Conservation (phyloP, 768 basidiomycete species). For the Mycena epipterygia region DNA sequence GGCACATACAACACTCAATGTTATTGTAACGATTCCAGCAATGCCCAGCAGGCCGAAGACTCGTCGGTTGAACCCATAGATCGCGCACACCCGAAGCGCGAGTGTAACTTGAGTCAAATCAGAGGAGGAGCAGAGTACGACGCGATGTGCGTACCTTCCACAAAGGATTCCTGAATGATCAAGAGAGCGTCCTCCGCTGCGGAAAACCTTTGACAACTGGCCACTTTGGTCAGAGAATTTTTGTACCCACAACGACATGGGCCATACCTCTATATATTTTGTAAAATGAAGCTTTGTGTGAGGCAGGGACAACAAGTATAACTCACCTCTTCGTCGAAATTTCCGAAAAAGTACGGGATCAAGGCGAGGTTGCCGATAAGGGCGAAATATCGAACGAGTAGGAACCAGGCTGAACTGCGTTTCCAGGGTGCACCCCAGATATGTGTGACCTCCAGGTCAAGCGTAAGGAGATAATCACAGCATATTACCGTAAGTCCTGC, state of each 20-base stretch:
- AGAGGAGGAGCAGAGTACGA: background rate
- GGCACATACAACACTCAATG: background rate
- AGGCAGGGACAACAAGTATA: background rate
- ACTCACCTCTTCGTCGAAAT: background rate
- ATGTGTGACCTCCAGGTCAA: conserved; percentile 2
- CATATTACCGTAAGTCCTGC: conserved; percentile 8
- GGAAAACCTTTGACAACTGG: background rate
- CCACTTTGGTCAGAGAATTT: background rate
- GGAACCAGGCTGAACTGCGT: conserved; percentile 5
- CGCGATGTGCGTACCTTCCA: background rate
- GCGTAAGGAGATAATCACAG: background rate
- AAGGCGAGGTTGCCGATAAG: conserved; percentile 3
- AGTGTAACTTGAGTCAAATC: background rate
- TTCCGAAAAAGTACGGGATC: conserved; percentile 3
- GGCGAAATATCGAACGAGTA: conserved; percentile 10
- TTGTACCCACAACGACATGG: background rate
- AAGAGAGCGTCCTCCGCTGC: background rate
- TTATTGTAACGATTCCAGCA: background rate
- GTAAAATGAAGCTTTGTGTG: background rate
- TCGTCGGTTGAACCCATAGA: conserved; percentile 8
- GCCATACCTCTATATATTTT: background rate
- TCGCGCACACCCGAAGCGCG: conserved; percentile 6
- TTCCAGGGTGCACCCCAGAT: background rate
- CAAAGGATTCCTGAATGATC: conserved; percentile 10
- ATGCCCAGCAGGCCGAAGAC: conserved; percentile 1